phyloP scores from a whole-genome alignment of 2,329 filamentous ascomycete genomes.

The Knufia fluminis region DNA sequence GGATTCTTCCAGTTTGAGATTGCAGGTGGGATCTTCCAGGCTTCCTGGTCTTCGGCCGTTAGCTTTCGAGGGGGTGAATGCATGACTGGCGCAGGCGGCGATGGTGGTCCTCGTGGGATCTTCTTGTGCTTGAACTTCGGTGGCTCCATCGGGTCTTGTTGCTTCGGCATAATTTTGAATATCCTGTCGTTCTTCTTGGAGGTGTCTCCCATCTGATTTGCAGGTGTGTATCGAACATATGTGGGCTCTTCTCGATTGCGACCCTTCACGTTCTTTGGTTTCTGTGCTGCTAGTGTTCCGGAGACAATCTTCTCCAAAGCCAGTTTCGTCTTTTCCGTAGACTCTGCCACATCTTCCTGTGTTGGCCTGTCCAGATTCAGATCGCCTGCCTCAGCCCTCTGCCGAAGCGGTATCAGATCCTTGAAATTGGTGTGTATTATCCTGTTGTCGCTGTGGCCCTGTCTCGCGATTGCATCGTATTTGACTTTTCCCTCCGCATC shows the following conservation, averaged over 20 bases:
- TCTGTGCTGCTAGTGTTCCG: slow-evolving; percentile 82
- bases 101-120: slow-evolving; percentile 79
- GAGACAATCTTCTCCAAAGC: slow-evolving; percentile 74
- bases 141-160: slow-evolving; percentile 90
- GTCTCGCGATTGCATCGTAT: slow-evolving; percentile 87
- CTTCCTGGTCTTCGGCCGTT: slow-evolving; percentile 93
- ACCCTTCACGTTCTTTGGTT: slow-evolving; percentile 84
- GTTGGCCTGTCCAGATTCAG: slow-evolving; percentile 77
- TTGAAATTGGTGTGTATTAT: slow-evolving; percentile 95
- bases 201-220: slow-evolving; percentile 88
- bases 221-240: slow-evolving; percentile 90
- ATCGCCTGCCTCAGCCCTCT: slow-evolving; percentile 86
- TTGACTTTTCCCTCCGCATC: slow-evolving; percentile 88
- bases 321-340: slow-evolving; percentile 78
- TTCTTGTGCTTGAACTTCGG: slow-evolving; percentile 99
- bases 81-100: slow-evolving; percentile 86
- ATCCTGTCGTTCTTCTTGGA: slow-evolving; percentile 86
- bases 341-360: slow-evolving; percentile 72
- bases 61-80: slow-evolving; percentile 90
- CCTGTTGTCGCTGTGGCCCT: slow-evolving; percentile 73
- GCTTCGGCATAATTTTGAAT: slow-evolving; percentile 94
- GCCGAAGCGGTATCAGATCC: slow-evolving; percentile 85
- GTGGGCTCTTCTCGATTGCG: slow-evolving; percentile 76
- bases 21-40: slow-evolving; percentile 83
- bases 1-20: slow-evolving; percentile 99